Conservation (phyloP, 306 rosid species). For the Malus orientalis region DNA sequence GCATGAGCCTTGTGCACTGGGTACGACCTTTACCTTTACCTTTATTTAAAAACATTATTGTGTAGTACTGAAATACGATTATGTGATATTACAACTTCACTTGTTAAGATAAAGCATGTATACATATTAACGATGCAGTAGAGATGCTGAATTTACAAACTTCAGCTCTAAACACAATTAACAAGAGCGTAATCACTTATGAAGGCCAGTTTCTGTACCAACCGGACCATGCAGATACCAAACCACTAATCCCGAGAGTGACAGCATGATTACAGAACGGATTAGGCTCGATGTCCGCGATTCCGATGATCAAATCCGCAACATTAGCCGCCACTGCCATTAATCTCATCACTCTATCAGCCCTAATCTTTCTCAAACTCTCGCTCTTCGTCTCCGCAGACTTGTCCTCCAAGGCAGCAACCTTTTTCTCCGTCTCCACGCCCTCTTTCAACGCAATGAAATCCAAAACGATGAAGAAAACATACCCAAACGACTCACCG, state of each 20-base stretch:
- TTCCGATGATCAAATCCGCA: constrained; percentile 73
- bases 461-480: constrained; percentile 73
- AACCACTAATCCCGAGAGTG: constrained; percentile 84
- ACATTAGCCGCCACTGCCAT: constrained; percentile 90
- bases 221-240: constrained; percentile 99
- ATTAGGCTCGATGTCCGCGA: constrained; percentile 91
- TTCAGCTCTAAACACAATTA: too few relatives aligned
- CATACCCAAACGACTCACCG: constrained; percentile 86
- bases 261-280: constrained; percentile 76
- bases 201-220: constrained; percentile 98
- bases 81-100: too few relatives aligned
- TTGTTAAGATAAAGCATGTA: too few relatives aligned
- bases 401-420: constrained; percentile 14
- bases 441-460: constrained; percentile 53
- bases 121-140: too few relatives aligned
- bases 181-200: neutral
- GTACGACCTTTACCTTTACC: too few relatives aligned
- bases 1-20: too few relatives aligned
- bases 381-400: constrained; percentile 19
- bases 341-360: constrained; percentile 82
- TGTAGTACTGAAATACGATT: too few relatives aligned
- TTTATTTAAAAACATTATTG: too few relatives aligned
- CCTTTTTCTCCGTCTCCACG: constrained; percentile 44
- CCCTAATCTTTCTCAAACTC: constrained; percentile 38
- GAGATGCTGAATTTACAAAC: too few relatives aligned